A percentile compares a stretch with the other conserved stretches of the same genome.
Conservation (phyloP, 306 rosid genomes). For the Abrus pulchellus region DNA sequence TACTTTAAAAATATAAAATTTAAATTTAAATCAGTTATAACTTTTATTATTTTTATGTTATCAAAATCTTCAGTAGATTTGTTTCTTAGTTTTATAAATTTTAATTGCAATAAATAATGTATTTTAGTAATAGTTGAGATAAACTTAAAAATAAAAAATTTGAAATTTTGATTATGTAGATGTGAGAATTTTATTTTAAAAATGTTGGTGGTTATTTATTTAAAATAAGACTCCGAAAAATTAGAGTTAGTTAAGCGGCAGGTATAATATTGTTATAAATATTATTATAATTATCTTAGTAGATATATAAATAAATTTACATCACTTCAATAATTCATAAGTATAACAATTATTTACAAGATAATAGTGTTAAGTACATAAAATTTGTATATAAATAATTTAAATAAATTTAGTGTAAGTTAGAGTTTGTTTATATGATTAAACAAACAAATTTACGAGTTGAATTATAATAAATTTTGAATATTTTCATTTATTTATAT, state of each 20-base stretch:
- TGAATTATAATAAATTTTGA: not conserved
- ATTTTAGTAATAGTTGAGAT: not conserved
- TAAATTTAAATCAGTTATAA: too few relatives aligned
- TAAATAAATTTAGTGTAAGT: not conserved
- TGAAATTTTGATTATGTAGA: not conserved
- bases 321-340: not conserved
- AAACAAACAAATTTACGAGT: not conserved
- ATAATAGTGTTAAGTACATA: not conserved
- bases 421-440: not conserved
- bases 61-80: too few relatives aligned
- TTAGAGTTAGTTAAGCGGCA: not conserved
- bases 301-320: not conserved
- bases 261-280: not conserved
- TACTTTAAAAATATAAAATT: too few relatives aligned
- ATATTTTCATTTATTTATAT: not conserved
- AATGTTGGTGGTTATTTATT: not conserved
- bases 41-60: too few relatives aligned
- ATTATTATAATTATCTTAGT: not conserved
- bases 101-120: not conserved
- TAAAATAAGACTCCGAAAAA: not conserved
- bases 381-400: too few relatives aligned
- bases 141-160: not conserved
- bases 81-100: not conserved
- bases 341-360: not conserved
- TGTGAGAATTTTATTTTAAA: not conserved